Evolutionary conservation across 805 yeast species (phyloP).

Genomic region (Saturnispora galanensis): DNA sequence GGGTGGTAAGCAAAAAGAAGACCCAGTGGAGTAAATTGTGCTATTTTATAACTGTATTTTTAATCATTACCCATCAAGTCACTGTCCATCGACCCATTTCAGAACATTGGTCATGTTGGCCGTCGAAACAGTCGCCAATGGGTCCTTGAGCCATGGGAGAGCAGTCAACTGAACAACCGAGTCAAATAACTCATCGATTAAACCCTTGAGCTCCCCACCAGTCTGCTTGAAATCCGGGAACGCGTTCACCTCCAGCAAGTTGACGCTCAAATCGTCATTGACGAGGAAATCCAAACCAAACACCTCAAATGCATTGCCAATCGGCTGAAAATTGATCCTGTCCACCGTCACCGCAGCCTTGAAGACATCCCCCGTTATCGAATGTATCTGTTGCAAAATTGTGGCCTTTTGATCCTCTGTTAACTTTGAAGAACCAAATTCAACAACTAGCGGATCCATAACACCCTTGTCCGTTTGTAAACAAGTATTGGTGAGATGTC

Average conservation of each 20-base stretch:
- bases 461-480: slow-evolving; percentile 40
- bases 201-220: slow-evolving; percentile 58
- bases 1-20: not conserved
- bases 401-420: slow-evolving; percentile 25
- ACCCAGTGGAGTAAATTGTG: not conserved
- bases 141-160: slow-evolving; percentile 1
- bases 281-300: slow-evolving; percentile 87
- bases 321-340: slow-evolving; percentile 73
- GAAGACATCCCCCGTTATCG: slow-evolving; percentile 60
- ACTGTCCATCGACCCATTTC: slow-evolving; percentile 3
- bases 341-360: slow-evolving; percentile 75
- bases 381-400: slow-evolving; percentile 48
- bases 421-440: slow-evolving; percentile 46
- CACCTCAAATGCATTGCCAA: slow-evolving; percentile 73
- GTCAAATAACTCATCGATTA: slow-evolving; percentile 60
- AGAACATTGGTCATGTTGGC: slow-evolving; percentile 11
- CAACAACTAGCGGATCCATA: slow-evolving; percentile 37
- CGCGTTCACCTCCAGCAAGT: slow-evolving; percentile 76
- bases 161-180: slow-evolving; percentile 12
- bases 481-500: slow-evolving; percentile 93
- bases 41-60: slow-evolving; percentile 1
- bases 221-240: slow-evolving; percentile 97
- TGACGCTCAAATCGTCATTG: slow-evolving; percentile 42
- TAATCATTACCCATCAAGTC: slow-evolving; percentile 1
- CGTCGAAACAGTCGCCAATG: not conserved